phyloP scores from a whole-genome alignment of 441 rosid species.

The Populus hybrid region DNA sequence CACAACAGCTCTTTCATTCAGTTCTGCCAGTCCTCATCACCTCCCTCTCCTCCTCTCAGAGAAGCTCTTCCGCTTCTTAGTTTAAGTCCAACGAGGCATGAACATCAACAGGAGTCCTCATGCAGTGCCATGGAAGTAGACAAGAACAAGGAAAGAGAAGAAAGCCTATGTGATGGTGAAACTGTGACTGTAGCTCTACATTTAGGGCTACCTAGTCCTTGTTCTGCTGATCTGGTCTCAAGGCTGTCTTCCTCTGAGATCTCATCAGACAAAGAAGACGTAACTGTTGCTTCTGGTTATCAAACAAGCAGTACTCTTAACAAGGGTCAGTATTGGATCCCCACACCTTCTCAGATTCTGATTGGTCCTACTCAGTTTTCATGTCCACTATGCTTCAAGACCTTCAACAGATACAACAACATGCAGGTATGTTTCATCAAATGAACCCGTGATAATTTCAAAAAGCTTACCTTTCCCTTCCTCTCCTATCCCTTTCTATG shows the following conservation, averaged over 20 bases:
- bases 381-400: conserved; percentile 83
- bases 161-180: conserved; percentile 22
- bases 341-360: conserved; percentile 77
- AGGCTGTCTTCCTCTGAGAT: conserved; percentile 28
- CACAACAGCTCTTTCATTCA: conserved; percentile 19
- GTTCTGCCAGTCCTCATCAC: conserved; percentile 17
- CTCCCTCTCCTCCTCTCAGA: conserved; percentile 60
- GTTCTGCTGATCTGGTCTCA: conserved; percentile 27
- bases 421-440: conserved; percentile 57
- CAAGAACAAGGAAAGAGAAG: conserved; percentile 26
- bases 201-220: conserved; percentile 57
- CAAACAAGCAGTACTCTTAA: conserved; percentile 32
- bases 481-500: conserved; percentile 25
- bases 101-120: conserved; percentile 19
- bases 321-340: conserved; percentile 87
- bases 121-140: conserved; percentile 41
- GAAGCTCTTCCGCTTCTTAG: conserved; percentile 77
- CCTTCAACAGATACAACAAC: conserved; percentile 88
- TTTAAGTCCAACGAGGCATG: conserved; percentile 45
- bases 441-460: neutral
- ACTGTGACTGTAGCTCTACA: conserved; percentile 56
- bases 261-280: conserved; percentile 40
- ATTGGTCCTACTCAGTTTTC: conserved; percentile 83
- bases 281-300: conserved; percentile 26
- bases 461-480: conserved; percentile 22